phyloP scores from a whole-genome alignment of 495 filamentous ascomycete species.

The Neurospora africana region DNA sequence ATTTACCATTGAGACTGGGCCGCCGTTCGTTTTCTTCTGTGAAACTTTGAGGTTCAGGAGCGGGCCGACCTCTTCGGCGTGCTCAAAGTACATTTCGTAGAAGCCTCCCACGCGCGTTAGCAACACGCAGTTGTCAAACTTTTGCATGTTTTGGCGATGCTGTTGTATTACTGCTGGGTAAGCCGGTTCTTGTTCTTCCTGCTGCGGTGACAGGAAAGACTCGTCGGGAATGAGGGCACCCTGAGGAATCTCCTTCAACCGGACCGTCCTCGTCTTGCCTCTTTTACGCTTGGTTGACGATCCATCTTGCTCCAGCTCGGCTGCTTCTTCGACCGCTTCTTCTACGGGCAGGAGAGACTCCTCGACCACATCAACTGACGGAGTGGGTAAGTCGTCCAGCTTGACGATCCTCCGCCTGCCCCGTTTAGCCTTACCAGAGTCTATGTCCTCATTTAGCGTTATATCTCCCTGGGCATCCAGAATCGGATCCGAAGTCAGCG shows the following conservation, averaged over 20 bases:
- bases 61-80: slow-evolving; percentile 80
- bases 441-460: not conserved
- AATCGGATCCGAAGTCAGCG: not conserved
- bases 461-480: not conserved
- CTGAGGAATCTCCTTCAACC: slow-evolving; percentile 58
- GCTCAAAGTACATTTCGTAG: slow-evolving; percentile 94
- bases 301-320: not conserved
- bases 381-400: not conserved
- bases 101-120: slow-evolving; percentile 88
- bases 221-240: slow-evolving; percentile 30
- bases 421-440: not conserved
- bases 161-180: slow-evolving; percentile 87
- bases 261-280: slow-evolving; percentile 19
- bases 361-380: not conserved
- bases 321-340: not conserved
- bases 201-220: slow-evolving; percentile 16
- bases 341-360: not conserved
- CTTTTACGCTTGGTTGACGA: not conserved
- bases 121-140: slow-evolving; percentile 78
- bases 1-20: slow-evolving; percentile 67
- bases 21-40: slow-evolving; percentile 63
- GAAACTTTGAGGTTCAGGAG: slow-evolving; percentile 81
- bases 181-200: slow-evolving; percentile 40
- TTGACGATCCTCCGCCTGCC: not conserved
- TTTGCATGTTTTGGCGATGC: slow-evolving; percentile 80